phyloP scores from a whole-genome alignment of 2,329 filamentous ascomycete species.

The Talaromyces sp. region DNA sequence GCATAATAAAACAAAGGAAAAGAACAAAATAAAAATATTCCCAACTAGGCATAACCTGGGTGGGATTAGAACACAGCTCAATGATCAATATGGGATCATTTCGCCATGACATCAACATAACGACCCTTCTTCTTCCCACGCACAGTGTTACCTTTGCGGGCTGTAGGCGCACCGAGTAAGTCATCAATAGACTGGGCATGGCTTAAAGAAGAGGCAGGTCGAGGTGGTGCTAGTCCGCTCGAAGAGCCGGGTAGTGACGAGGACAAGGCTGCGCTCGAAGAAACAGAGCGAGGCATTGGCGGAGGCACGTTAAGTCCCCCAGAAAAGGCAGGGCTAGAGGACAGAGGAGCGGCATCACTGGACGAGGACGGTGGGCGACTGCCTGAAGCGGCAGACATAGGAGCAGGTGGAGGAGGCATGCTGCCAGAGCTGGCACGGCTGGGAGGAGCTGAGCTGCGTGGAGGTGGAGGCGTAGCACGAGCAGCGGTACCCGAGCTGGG shows the following conservation, averaged over 20 bases:
- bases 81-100: slow-evolving; percentile 43
- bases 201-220: slow-evolving; percentile 80
- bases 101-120: slow-evolving; percentile 96
- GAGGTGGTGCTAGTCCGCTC: slow-evolving; percentile 54
- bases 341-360: slow-evolving; percentile 27
- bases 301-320: slow-evolving; percentile 34
- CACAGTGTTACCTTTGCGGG: slow-evolving; percentile 64
- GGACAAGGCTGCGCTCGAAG: background rate
- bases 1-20: slow-evolving; percentile 28
- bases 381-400: slow-evolving; percentile 22
- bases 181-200: slow-evolving; percentile 96
- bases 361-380: slow-evolving; percentile 39
- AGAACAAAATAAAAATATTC: slow-evolving; percentile 21
- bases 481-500: slow-evolving; percentile 63
- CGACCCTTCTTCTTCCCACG: slow-evolving; percentile 80
- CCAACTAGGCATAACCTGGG: background rate
- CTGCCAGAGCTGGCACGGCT: slow-evolving; percentile 57
- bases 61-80: background rate
- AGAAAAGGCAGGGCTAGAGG: slow-evolving; percentile 36
- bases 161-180: slow-evolving; percentile 72
- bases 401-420: slow-evolving; percentile 50
- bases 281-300: slow-evolving; percentile 22
- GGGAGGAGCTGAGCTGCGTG: slow-evolving; percentile 58
- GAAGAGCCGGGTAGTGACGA: slow-evolving; percentile 39
- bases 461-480: slow-evolving; percentile 76